Evolutionary conservation across 345 rosid species (phyloP).

Genomic region (Linum usitatissimum): DNA sequence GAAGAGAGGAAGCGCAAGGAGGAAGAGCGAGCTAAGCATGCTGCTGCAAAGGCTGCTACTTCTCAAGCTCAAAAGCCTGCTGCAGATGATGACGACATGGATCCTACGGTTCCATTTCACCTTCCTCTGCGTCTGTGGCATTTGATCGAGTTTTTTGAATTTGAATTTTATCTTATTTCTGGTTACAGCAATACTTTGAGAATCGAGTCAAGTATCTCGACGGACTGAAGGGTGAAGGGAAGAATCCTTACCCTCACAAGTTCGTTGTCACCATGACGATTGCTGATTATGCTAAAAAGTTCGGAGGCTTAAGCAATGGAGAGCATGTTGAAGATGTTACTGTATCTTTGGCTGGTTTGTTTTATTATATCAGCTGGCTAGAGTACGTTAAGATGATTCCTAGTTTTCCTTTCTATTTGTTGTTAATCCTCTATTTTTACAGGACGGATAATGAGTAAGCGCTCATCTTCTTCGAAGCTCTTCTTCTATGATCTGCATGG

Average conservation of each 20-base stretch:
- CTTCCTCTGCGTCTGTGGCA: neutral
- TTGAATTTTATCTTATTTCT: neutral
- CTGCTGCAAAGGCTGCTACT: constrained; percentile 27
- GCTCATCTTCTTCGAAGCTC: constrained; percentile 78
- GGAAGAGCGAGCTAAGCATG: constrained; percentile 46
- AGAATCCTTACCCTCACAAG: constrained; percentile 84
- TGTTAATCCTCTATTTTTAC: constrained; percentile 4
- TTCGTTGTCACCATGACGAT: constrained; percentile 50
- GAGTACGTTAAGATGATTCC: neutral
- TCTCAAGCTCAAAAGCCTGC: constrained; percentile 12
- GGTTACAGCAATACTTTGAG: constrained; percentile 76
- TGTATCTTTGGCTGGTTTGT: constrained; percentile 63
- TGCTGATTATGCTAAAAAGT: constrained; percentile 46
- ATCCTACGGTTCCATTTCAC: constrained; percentile 54
- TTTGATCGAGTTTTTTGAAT: neutral
- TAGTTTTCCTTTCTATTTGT: neutral
- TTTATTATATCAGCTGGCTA: neutral
- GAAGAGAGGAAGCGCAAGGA: constrained; percentile 75
- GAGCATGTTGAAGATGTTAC: constrained; percentile 56
- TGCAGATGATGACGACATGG: constrained; percentile 92
- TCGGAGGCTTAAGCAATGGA: constrained; percentile 46
- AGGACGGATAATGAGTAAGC: constrained; percentile 93
- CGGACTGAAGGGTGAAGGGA: constrained; percentile 53
- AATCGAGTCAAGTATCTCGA: constrained; percentile 65
- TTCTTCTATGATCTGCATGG: constrained; percentile 82